Evolutionary conservation across 495 filamentous ascomycete species (phyloP).

Genomic region (Tetracladium setigerum): DNA sequence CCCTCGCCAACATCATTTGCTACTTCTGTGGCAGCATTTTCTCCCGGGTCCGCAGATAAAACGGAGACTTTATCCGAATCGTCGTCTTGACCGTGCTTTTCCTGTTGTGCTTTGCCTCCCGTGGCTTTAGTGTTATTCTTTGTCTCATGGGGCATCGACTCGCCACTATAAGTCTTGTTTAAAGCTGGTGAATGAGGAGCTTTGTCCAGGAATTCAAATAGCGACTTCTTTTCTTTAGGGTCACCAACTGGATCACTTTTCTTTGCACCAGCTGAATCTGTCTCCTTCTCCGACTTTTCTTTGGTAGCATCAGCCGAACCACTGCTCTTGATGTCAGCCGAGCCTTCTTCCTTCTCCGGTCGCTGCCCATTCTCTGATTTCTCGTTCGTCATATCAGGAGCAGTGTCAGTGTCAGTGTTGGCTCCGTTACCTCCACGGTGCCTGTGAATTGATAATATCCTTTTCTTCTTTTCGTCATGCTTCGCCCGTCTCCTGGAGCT

Average conservation of each 20-base stretch:
- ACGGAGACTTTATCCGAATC: constrained; percentile 2
- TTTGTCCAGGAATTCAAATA: too few species aligned
- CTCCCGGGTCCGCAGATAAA: constrained; percentile 9
- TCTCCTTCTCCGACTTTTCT: neutral
- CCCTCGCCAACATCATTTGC: constrained; percentile 38
- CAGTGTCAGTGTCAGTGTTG: neutral
- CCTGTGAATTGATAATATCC: constrained; percentile 11
- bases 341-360: neutral
- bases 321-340: neutral
- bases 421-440: constrained; percentile 8
- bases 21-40: constrained; percentile 27
- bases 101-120: neutral
- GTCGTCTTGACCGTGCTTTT: constrained; percentile 6
- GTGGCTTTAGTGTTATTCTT: neutral
- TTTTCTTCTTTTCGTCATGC: constrained; percentile 35
- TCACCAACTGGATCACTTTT: neutral
- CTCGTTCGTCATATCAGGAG: neutral
- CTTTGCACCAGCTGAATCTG: neutral
- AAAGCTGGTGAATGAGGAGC: too few species aligned
- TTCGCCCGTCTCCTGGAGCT: constrained; percentile 39
- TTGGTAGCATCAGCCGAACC: neutral
- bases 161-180: constrained; percentile 8
- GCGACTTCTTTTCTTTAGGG: too few species aligned
- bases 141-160: constrained; percentile 1
- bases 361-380: neutral